Evolutionary conservation across 169 alveolate genomes (phyloP).

Genomic region (Babesia caballi): DNA sequence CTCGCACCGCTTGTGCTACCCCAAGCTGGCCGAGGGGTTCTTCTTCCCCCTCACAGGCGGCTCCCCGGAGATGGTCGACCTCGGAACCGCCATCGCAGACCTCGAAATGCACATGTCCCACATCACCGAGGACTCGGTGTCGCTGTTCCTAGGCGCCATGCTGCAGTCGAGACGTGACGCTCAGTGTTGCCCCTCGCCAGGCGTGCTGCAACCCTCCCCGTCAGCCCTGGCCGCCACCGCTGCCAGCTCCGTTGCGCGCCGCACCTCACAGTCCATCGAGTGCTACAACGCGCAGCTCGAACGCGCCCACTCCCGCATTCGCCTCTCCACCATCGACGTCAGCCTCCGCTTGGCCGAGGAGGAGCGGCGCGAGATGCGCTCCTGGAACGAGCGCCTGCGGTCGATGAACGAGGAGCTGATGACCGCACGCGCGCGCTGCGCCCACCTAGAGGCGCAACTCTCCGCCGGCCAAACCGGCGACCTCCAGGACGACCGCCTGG

Average conservation of each 20-base stretch:
- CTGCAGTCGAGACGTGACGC: constrained; percentile 2
- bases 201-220: too few species aligned
- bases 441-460: constrained; percentile 10
- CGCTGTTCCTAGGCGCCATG: background rate
- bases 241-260: background rate
- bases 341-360: constrained; percentile 14
- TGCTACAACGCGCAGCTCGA: background rate
- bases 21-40: constrained; percentile 31
- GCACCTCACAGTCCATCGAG: background rate
- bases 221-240: background rate
- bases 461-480: background rate
- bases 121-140: constrained; percentile 18
- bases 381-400: constrained; percentile 26
- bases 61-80: constrained; percentile 33
- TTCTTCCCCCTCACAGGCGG: constrained; percentile 63
- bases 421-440: constrained; percentile 9
- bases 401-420: constrained; percentile 21
- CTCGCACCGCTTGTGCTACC: constrained; percentile 60
- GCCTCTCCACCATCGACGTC: background rate
- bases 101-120: constrained; percentile 3
- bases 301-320: constrained; percentile 1
- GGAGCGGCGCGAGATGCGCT: constrained; percentile 13
- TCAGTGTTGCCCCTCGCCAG: background rate
- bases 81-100: background rate
- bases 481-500: background rate